Base-by-base conservation (phyloP, 495 filamentous ascomycete species). In the Hypoxylon lienhwacheense region DNA sequence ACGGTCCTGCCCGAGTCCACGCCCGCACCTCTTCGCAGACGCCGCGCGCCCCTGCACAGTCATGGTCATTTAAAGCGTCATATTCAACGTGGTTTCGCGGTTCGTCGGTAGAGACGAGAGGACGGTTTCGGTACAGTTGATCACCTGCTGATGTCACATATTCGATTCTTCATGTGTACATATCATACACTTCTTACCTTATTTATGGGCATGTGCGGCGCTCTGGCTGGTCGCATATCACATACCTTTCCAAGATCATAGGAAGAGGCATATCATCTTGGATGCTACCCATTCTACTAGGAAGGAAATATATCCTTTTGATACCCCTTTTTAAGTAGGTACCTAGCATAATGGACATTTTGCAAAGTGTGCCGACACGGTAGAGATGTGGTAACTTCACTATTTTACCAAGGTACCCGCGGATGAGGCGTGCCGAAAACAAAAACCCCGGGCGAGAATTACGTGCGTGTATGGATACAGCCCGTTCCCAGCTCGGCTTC, bases 61-160 rank as follows among this genome's bases (percentile, higher is more conserved):
- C 65, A 67, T 36, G 65, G 51, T 21, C 65, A 67, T 43, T 28
- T 55, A 2, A 50, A 50, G 25, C 62, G 62, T 8, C 65, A 67
- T 29, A 31, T 55, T 4, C 47, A 36, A n/a, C n/a, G n/a, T 19
- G 54, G 59, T 20, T 59, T 59, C 5, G 56, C 61, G 7, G 62
- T 52, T 16, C 57, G 57, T 37, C 62, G 57, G 24, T 61, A 58
- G 39, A 15, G 17, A 16, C 42, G 16, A 33, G 42, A 19, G 14
- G 4, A 34, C 24, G 24, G 12, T 35, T 16, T 16, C n/a, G n/a
- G n/a, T n/a, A n/a, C n/a, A n/a, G n/a, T n/a, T n/a, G n/a, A n/a
- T n/a, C n/a, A n/a, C n/a, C n/a, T n/a, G n/a, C n/a, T n/a, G n/a
- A n/a, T n/a, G 4, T 29, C n/a, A 39, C 15, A 32, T 32, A 45